Evolutionary conservation across 2,329 filamentous ascomycete species (phyloP).

Genomic region (Ophiosphaerella herpotricha): DNA sequence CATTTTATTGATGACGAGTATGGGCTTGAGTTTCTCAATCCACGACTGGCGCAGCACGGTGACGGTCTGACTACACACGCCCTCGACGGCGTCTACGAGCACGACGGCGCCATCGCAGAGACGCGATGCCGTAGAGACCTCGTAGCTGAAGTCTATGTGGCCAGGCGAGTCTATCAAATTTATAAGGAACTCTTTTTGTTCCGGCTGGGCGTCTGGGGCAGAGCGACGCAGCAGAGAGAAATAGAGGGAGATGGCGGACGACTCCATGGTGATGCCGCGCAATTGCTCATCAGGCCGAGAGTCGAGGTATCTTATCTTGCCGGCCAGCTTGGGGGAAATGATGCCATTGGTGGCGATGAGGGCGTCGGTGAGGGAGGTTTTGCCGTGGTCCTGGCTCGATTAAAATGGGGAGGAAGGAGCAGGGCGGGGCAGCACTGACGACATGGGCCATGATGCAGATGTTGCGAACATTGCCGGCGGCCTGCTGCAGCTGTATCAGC

Average conservation of each 20-base stretch:
- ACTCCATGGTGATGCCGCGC: slow-evolving; percentile 99
- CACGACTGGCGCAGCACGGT: slow-evolving; percentile 94
- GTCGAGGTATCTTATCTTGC: slow-evolving; percentile 97
- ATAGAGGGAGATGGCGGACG: slow-evolving; percentile 93
- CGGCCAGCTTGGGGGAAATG: slow-evolving; percentile 95
- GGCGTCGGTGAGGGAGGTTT: slow-evolving; percentile 94
- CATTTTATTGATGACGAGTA: slow-evolving; percentile 98
- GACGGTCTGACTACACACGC: slow-evolving; percentile 97
- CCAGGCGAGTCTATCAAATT: slow-evolving; percentile 98
- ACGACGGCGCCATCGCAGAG: slow-evolving; percentile 94
- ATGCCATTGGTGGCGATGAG: slow-evolving; percentile 98
- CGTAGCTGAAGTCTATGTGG: slow-evolving; percentile 98
- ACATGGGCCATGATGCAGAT: slow-evolving; percentile 52
- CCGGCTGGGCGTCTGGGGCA: slow-evolving; percentile 68
- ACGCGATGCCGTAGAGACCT: slow-evolving; percentile 93
- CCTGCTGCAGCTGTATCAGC: slow-evolving; percentile 85
- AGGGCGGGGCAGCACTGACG: slow-evolving; percentile 5
- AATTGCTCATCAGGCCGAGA: slow-evolving; percentile 94
- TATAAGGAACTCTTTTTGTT: slow-evolving; percentile 88
- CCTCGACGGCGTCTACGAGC: slow-evolving; percentile 94
- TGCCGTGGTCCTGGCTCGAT: slow-evolving; percentile 80
- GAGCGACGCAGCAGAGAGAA: slow-evolving; percentile 86
- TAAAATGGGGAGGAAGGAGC: slow-evolving; percentile 17
- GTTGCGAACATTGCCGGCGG: slow-evolving; percentile 89
- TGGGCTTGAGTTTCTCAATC: slow-evolving; percentile 91